Conservation (phyloP, 2,329 filamentous ascomycete genomes). For the Ascochyta lentis region DNA sequence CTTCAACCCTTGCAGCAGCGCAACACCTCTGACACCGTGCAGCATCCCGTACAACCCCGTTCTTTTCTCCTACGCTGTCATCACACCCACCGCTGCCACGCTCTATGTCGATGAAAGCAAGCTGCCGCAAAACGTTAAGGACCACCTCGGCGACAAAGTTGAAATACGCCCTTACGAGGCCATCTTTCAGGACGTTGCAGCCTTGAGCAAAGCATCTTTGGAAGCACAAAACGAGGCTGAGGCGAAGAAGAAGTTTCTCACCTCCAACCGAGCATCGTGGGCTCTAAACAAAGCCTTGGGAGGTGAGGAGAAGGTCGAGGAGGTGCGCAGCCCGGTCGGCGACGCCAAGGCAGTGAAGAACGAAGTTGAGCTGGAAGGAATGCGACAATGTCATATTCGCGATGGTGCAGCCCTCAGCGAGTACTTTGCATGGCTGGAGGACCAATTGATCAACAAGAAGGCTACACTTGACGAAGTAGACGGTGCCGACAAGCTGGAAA, state of each 20-base stretch:
- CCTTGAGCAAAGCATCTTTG: constrained; percentile 59
- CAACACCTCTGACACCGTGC: constrained; percentile 5
- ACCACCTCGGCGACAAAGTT: constrained; percentile 74
- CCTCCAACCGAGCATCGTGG: constrained; percentile 93
- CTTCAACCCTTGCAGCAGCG: not conserved
- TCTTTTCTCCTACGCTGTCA: constrained; percentile 93
- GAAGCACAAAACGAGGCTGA: constrained; percentile 45
- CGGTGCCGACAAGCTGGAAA: constrained; percentile 89
- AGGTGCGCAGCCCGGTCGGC: constrained; percentile 82
- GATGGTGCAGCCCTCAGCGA: constrained; percentile 90
- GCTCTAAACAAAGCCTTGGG: constrained; percentile 86
- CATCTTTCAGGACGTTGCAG: constrained; percentile 79
- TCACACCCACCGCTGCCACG: constrained; percentile 77
- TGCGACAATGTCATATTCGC: constrained; percentile 91
- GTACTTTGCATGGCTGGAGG: constrained; percentile 96
- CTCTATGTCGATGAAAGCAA: constrained; percentile 87
- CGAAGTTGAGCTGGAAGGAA: constrained; percentile 83
- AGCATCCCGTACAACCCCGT: constrained; percentile 96
- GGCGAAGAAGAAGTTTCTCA: constrained; percentile 70
- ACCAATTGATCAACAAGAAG: constrained; percentile 79
- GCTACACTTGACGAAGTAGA: constrained; percentile 82
- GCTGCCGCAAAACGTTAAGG: constrained; percentile 70
- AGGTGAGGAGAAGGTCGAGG: constrained; percentile 83
- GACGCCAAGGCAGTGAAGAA: constrained; percentile 97
- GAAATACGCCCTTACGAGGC: constrained; percentile 79